These are phyloP conservation scores for Amanita inopinata DNA, from an alignment of 768 basidiomycete species.

Conservation along the genomic window DNA sequence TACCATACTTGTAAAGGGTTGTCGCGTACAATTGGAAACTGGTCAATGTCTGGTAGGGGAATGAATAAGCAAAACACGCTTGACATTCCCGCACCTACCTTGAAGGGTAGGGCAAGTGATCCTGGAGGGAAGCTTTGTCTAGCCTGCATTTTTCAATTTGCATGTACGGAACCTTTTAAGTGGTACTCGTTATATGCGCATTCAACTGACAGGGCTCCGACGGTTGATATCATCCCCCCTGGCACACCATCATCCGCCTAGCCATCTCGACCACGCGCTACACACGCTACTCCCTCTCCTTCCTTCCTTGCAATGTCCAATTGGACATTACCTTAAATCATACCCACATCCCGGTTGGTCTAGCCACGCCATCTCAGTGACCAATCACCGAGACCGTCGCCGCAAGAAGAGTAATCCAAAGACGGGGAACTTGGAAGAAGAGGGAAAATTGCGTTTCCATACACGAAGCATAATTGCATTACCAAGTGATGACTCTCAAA, in stretches of 20 bases:
- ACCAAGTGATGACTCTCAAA: no score
- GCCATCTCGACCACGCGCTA: no score
- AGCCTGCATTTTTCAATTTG: constrained; percentile 36
- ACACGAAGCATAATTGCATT: no score
- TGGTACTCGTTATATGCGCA: constrained; percentile 16
- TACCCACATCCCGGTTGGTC: no score
- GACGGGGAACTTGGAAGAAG: no score
- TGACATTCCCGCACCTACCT: background rate
- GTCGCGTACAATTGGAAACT: background rate
- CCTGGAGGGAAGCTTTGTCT: constrained; percentile 33
- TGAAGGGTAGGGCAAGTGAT: constrained; percentile 21
- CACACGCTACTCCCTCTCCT: constrained; percentile 8
- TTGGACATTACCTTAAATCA: no score
- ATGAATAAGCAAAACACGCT: background rate
- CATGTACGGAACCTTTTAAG: constrained; percentile 56
- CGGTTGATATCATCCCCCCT: constrained; percentile 14
- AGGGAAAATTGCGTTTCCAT: no score
- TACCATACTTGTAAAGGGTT: background rate
- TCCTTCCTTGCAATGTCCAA: no score
- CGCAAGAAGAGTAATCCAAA: no score
- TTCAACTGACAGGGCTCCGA: constrained; percentile 42
- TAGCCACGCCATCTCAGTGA: no score
- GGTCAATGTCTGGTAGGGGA: background rate
- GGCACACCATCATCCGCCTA: constrained; percentile 6
- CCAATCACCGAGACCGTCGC: no score